These are phyloP conservation scores for Heracleum sosnowskyi DNA, from an alignment of 129 eudicot species.

Conservation along the genomic window DNA sequence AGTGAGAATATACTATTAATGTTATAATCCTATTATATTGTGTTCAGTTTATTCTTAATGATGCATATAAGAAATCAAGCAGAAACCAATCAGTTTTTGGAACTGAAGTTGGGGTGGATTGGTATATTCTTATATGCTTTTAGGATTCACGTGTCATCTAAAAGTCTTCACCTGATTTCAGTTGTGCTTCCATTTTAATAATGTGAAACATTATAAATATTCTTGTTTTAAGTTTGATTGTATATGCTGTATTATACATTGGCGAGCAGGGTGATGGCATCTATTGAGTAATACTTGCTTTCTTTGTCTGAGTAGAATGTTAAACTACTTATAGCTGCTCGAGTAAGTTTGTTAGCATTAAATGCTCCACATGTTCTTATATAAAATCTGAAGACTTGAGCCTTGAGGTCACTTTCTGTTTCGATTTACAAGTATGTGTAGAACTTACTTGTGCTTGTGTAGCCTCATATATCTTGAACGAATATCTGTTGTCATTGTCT, in stretches of 20 bases:
- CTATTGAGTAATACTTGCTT: background rate
- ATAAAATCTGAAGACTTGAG: background rate
- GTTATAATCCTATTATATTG: background rate
- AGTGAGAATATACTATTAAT: background rate
- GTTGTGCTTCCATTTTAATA: background rate
- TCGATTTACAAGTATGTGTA: background rate
- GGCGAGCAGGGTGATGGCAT: background rate
- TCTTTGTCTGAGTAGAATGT: background rate
- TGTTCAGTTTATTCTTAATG: background rate
- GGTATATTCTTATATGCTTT: background rate
- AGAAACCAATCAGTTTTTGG: background rate
- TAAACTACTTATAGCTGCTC: background rate
- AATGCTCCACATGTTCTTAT: background rate
- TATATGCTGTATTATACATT: background rate
- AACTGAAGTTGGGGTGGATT: background rate
- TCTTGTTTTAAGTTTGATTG: background rate
- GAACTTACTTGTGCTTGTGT: background rate
- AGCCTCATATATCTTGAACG: background rate
- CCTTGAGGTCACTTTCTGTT: background rate
- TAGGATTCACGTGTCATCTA: background rate
- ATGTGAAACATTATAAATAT: background rate
- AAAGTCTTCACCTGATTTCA: background rate
- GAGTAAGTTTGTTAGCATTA: background rate
- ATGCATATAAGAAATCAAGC: background rate
- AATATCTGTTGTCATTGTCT: background rate